Evolutionary conservation across 495 filamentous ascomycete species (phyloP).

Genomic region (Podospora australis): DNA sequence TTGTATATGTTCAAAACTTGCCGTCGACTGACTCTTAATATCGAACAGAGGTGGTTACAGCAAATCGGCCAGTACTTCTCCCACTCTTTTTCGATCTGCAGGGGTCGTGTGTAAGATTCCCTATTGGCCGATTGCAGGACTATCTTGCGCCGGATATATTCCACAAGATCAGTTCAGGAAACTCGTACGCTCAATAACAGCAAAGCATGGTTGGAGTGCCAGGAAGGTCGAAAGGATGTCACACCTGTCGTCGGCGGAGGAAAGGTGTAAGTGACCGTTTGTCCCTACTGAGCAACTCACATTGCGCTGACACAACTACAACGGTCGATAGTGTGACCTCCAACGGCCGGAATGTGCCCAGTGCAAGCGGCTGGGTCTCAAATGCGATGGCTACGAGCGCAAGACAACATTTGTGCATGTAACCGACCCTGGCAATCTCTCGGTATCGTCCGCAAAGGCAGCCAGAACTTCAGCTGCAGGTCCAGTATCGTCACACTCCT

Average conservation of each 20-base stretch:
- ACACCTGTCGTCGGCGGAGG: conserved; percentile 8
- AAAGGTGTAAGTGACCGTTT: conserved; percentile 4
- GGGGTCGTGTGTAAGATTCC: too few species aligned
- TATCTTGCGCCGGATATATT: background rate
- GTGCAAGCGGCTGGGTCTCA: conserved; percentile 5
- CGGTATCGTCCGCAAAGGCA: background rate
- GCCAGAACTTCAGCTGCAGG: background rate
- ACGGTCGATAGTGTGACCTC: conserved; percentile 5
- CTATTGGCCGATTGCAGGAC: background rate
- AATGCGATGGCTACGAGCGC: conserved; percentile 15
- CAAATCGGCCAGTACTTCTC: too few species aligned
- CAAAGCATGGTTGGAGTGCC: conserved; percentile 11
- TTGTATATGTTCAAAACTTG: too few species aligned
- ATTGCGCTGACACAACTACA: background rate
- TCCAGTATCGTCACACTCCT: too few species aligned
- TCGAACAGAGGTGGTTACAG: too few species aligned
- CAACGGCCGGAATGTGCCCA: conserved; percentile 9
- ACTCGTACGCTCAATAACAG: too few species aligned
- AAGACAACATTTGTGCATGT: conserved; percentile 11
- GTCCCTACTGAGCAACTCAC: background rate
- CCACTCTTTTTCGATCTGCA: too few species aligned
- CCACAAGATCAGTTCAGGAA: background rate
- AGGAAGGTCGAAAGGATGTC: conserved; percentile 4
- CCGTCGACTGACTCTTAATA: too few species aligned
- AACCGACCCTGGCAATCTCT: background rate